Conservation (phyloP, 1,284 basidiomycete genomes). For the Malassezia yamatoensis region DNA sequence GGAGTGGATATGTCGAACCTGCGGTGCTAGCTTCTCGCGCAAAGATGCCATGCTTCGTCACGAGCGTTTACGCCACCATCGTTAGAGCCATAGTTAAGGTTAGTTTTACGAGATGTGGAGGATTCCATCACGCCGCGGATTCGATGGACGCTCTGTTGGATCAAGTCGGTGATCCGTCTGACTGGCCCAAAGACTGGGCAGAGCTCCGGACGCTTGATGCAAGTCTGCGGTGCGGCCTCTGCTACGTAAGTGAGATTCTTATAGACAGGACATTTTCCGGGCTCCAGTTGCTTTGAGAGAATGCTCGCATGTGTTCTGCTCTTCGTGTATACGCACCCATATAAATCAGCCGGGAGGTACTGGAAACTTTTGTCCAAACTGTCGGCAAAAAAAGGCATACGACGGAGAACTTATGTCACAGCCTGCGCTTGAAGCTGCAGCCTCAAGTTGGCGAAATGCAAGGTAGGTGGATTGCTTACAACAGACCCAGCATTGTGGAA, state of each 20-base stretch:
- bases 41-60: slow-evolving; percentile 44
- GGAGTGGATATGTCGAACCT: slow-evolving; percentile 45
- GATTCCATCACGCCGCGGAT: background rate
- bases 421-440: slow-evolving; percentile 31
- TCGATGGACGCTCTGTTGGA: slow-evolving; percentile 20
- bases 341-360: slow-evolving; percentile 39
- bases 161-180: slow-evolving; percentile 36
- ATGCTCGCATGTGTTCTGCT: slow-evolving; percentile 42
- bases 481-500: background rate
- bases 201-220: slow-evolving; percentile 31
- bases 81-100: background rate
- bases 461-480: slow-evolving; percentile 4
- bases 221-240: slow-evolving; percentile 36
- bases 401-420: slow-evolving; percentile 36
- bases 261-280: slow-evolving; percentile 31
- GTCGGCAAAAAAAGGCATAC: slow-evolving; percentile 39
- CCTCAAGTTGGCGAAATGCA: slow-evolving; percentile 30
- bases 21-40: slow-evolving; percentile 28
- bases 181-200: slow-evolving; percentile 32
- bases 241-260: slow-evolving; percentile 22
- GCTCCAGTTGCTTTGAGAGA: slow-evolving; percentile 39
- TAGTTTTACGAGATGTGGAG: background rate
- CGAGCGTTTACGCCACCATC: slow-evolving; percentile 27
- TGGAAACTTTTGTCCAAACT: slow-evolving; percentile 41
- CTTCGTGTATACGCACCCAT: slow-evolving; percentile 38